Evolutionary conservation across 768 basidiomycete genomes (phyloP).

Genomic region (Pulveroboletus frians): DNA sequence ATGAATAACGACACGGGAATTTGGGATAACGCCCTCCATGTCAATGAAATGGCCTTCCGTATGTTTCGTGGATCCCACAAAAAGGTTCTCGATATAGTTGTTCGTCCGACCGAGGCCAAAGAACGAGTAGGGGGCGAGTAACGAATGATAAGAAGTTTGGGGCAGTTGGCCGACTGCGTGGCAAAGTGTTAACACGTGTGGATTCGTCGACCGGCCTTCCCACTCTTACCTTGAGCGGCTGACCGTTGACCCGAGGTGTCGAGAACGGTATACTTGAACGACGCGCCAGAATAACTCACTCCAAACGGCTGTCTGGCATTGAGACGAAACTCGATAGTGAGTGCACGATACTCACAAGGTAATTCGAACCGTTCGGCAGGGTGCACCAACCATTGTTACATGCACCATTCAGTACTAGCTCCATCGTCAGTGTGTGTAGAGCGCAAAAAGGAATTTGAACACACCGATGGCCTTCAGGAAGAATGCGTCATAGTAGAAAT

Average conservation of each 20-base stretch:
- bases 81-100: conserved; percentile 98
- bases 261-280: conserved; percentile 94
- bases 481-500: conserved; percentile 97
- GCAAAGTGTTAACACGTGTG: conserved; percentile 1
- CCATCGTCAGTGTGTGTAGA: not conserved
- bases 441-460: conserved; percentile 18
- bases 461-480: conserved; percentile 94
- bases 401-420: conserved; percentile 83
- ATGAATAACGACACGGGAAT: conserved; percentile 93
- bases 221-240: conserved; percentile 73
- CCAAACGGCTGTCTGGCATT: conserved; percentile 69
- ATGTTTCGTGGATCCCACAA: conserved; percentile 87
- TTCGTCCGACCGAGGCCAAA: conserved; percentile 97
- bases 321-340: not conserved
- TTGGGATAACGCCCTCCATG: conserved; percentile 96
- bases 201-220: not conserved
- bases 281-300: conserved; percentile 89
- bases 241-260: conserved; percentile 85
- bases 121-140: conserved; percentile 90
- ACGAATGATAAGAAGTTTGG: conserved; percentile 86
- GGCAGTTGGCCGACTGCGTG: conserved; percentile 81
- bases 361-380: conserved; percentile 53
- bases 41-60: conserved; percentile 70
- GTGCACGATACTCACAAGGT: conserved; percentile 57
- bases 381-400: conserved; percentile 81